These are phyloP conservation scores for Claviceps lovelessii DNA, from an alignment of 2,329 filamentous ascomycete species.

Conservation along the genomic window DNA sequence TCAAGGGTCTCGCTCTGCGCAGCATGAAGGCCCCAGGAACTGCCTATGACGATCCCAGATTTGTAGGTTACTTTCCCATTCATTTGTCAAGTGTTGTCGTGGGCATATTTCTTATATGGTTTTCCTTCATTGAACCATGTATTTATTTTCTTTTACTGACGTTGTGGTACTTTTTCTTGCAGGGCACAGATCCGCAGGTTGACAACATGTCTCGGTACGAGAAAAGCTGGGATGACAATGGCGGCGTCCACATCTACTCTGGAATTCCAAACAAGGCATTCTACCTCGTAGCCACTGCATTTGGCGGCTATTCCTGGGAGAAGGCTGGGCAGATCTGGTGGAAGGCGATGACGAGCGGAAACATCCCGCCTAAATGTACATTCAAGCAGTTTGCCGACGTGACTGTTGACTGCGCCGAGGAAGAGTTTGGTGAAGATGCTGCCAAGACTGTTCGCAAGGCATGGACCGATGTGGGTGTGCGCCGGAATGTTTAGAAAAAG, in stretches of 20 bases:
- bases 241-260: constrained; percentile 41
- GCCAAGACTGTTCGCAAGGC: constrained; percentile 31
- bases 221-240: constrained; percentile 29
- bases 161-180: not conserved
- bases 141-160: not conserved
- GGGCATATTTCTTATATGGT: not conserved
- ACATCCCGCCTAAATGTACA: constrained; percentile 24
- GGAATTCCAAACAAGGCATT: constrained; percentile 46
- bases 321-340: constrained; percentile 40
- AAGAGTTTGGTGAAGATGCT: constrained; percentile 26
- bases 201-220: constrained; percentile 31
- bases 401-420: constrained; percentile 30
- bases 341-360: constrained; percentile 31
- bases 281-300: constrained; percentile 30
- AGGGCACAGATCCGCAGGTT: constrained; percentile 40
- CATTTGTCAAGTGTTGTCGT: not conserved
- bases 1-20: constrained; percentile 37
- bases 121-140: too few relatives aligned
- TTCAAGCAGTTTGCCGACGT: constrained; percentile 36
- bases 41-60: constrained; percentile 36
- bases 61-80: constrained; percentile 21
- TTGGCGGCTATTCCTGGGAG: constrained; percentile 41
- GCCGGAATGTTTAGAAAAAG: constrained; percentile 9
- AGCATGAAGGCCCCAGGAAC: constrained; percentile 40
- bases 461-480: constrained; percentile 34